A percentile compares a stretch with the other conserved stretches of the same genome.
Evolutionary conservation across 2,329 filamentous ascomycete species (phyloP).

Genomic region (Diaporthe citriasiana): DNA sequence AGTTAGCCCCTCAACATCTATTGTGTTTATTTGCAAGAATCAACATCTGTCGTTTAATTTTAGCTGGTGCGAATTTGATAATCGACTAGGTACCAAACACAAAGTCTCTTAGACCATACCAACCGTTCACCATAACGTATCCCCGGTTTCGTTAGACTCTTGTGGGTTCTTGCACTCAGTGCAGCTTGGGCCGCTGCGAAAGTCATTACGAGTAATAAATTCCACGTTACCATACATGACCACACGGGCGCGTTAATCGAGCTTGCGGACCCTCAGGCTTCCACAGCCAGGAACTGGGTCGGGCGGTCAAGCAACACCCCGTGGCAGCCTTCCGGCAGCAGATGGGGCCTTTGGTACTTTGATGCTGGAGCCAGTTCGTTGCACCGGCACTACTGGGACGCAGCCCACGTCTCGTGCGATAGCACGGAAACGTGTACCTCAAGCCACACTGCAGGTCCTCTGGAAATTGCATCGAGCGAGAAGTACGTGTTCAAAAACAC

Average conservation of each 20-base stretch:
- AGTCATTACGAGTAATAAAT: not conserved
- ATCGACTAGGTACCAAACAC: not conserved
- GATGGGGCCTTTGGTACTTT: not conserved
- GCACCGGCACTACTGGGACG: not conserved
- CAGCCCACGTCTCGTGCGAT: not conserved
- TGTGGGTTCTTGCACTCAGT: not conserved
- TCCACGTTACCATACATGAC: not conserved
- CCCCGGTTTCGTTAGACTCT: no score
- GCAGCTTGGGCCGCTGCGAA: not conserved
- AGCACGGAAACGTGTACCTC: not conserved
- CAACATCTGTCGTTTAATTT: not conserved
- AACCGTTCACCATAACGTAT: no score
- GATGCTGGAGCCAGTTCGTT: not conserved
- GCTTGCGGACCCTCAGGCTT: not conserved
- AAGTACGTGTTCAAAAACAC: conserved; percentile 2
- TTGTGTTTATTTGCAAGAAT: not conserved
- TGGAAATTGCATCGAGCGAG: not conserved
- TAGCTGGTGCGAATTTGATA: not conserved
- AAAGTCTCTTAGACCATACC: not conserved
- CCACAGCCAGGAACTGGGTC: not conserved
- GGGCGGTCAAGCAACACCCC: not conserved
- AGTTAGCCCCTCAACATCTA: no score
- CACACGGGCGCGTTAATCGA: not conserved
- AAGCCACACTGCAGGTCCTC: not conserved
- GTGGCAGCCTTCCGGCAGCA: not conserved